A percentile compares a stretch with the other conserved stretches of the same genome.
Evolutionary conservation across 345 rosid species (phyloP).

Genomic region (Eucalyptus cloeziana): DNA sequence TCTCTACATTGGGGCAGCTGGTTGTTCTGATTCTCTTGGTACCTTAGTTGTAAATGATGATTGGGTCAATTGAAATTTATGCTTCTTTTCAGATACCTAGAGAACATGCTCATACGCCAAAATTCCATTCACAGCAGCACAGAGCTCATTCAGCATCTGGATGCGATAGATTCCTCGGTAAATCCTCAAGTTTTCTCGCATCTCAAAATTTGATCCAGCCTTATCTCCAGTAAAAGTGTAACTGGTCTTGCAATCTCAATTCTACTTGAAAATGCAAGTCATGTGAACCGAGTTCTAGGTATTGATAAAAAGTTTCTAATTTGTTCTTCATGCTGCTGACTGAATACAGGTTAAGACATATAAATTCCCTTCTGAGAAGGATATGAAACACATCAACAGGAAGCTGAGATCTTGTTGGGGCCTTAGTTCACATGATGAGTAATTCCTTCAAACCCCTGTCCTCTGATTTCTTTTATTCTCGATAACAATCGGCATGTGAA

Average conservation of each 20-base stretch:
- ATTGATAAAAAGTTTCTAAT: neutral
- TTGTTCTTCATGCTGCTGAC: neutral
- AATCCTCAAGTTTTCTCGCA: neutral
- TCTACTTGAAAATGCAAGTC: neutral
- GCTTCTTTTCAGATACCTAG: conserved; percentile 43
- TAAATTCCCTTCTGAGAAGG: conserved; percentile 82
- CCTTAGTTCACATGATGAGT: conserved; percentile 78
- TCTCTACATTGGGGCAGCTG: neutral
- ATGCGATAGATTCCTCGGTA: conserved; percentile 57
- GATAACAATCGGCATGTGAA: neutral
- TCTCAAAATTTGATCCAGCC: neutral
- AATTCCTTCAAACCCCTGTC: conserved; percentile 1
- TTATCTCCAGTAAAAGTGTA: neutral
- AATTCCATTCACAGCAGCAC: conserved; percentile 35
- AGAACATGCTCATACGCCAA: conserved; percentile 39
- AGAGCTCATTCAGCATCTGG: conserved; percentile 45
- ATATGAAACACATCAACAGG: conserved; percentile 93
- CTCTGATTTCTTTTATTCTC: neutral
- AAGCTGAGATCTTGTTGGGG: conserved; percentile 93
- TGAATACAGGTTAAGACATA: conserved; percentile 39
- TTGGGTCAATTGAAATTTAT: neutral
- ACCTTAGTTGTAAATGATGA: neutral
- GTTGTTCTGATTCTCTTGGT: neutral
- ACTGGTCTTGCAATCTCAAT: neutral
- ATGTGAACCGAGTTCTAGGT: neutral